Evolutionary conservation across 257 asterid species (phyloP), one percentile per base, ranked within the genome.

Genomic region (Salvia rosmarinus): DNA sequence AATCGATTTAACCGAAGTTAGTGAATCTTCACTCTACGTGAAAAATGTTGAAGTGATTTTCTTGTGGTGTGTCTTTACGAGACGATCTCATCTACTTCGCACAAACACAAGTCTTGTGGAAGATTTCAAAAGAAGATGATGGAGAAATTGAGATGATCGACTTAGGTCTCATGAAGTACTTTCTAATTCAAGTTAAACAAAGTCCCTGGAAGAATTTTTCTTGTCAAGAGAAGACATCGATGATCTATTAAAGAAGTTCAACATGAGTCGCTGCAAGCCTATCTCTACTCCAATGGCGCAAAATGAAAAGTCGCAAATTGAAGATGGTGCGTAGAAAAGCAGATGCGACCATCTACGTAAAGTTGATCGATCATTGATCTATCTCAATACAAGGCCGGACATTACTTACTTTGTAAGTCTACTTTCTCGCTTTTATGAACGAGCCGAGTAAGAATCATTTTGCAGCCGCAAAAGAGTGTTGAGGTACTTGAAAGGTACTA

Each of bases 171-270:
- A 44, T 44, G 51, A 44, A 44, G 19, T 44, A 44, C 14, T 44
- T 44, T 44, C 14, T 13, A 12, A 47, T 51, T 7, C 34, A 20
- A 52, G 34, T 20, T 4, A 30, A 25, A 3, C 42, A 25, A 25
- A 25, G 10, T 7, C 64, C 64, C 63, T 8, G 17, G 40, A 57
- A 57, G 17, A 57, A 57, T 57, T 7, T 23, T 28, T n/a, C 23
- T n/a, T 49, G 19, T 9, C 61, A 54, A 25, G 62, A 55, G 13
- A 55, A 55, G 8, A 55, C 34, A 28, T 59, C 34, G 66, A 59
- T n/a, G n/a, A 59, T 34, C 12, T 59, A 1, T 17, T 32, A 1
- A 59, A 59, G 9, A 59, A 32, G 10, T 12, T 14, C 39, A 59
- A 17, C 46, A 37, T 30, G 25, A 44, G 51, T 44, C 51, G 3